Evolutionary conservation across 306 rosid genomes (phyloP).

Genomic region (Cicer judaicum): DNA sequence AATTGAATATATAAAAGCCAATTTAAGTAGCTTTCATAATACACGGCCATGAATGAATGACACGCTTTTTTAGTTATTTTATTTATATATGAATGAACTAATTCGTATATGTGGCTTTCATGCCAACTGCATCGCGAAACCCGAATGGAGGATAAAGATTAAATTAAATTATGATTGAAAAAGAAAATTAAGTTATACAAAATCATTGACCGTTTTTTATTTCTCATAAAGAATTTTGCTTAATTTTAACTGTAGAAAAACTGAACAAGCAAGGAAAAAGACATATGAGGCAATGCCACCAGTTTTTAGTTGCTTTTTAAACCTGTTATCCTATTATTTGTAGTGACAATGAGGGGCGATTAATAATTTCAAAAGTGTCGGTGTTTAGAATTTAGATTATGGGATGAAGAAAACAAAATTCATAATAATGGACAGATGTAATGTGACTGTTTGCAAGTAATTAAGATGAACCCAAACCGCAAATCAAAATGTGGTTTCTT

Average conservation of each 20-base stretch:
- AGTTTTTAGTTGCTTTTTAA: not conserved
- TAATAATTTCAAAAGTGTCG: not conserved
- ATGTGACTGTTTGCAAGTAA: too few species aligned
- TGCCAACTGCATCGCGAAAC: slow-evolving; percentile 33
- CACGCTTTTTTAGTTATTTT: not conserved
- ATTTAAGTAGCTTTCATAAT: slow-evolving; percentile 42
- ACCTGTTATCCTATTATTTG: not conserved
- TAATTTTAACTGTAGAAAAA: not conserved
- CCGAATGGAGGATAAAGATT: not conserved
- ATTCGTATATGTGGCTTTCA: not conserved
- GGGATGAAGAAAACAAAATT: too few species aligned
- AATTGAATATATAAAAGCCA: slow-evolving; percentile 27
- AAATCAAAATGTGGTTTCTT: too few species aligned
- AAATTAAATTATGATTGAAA: too few species aligned
- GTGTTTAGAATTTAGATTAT: not conserved
- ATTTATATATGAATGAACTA: not conserved
- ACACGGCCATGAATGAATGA: slow-evolving; percentile 8
- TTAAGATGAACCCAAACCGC: too few species aligned
- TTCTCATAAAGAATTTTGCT: not conserved
- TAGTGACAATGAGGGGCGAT: not conserved
- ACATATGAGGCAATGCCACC: slow-evolving; percentile 14
- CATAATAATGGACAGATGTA: too few species aligned
- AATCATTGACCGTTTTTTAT: not conserved
- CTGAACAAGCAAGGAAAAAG: slow-evolving; percentile 15
- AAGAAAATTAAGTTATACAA: too few species aligned